Evolutionary conservation across 768 basidiomycete species (phyloP), one percentile per base, ranked within the genome.

Genomic region (Cystofilobasidium capitatum): DNA sequence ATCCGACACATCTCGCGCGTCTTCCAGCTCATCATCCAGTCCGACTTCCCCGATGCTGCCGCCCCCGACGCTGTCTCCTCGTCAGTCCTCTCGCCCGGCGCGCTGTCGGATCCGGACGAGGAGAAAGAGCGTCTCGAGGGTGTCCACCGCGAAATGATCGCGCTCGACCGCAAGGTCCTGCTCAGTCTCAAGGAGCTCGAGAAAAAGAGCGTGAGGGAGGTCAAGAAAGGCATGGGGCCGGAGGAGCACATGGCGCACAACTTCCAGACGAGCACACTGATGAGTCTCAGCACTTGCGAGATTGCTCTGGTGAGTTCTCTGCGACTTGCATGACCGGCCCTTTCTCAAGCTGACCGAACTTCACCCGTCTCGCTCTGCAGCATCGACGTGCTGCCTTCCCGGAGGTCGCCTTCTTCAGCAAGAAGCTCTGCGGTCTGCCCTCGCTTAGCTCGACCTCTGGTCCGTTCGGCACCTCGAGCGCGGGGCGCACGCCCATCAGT

Each of bases 381-480:
- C 66, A 68, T 35, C 66, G 61, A 0, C 49, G 60, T 1, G 44
- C 40, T 20, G 66, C 66, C 17, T 62, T 68, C 31, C 66, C 66
- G 8, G 66, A 68, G 54, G 66, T 68, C 24, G 66, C 66, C 29
- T 51, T 68, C 42, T 68, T 68, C 44, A 55, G 59, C 26, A 62
- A 63, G 31, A 35, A 47, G 33, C 58, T 66, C 31, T 66, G 65
- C 33, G 65, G 65, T 22, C 42, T 66, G 45, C 65, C 65, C 4
- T 31, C 26, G 40, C 40, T 61, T 24, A 61, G 31, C 31, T 2
- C 29, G 3, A 26, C 3, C 29, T 7, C 51, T 2, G 51, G 31
- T 2, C 29, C 51, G 31, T 29, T 33, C 7, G 51, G 51, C 13
- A n/a, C n/a, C n/a, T 6, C 7, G 16, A 55, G 12, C 47, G 4